Conservation (phyloP, 78 protist genomes). For the Protostelium mycophagum region DNA sequence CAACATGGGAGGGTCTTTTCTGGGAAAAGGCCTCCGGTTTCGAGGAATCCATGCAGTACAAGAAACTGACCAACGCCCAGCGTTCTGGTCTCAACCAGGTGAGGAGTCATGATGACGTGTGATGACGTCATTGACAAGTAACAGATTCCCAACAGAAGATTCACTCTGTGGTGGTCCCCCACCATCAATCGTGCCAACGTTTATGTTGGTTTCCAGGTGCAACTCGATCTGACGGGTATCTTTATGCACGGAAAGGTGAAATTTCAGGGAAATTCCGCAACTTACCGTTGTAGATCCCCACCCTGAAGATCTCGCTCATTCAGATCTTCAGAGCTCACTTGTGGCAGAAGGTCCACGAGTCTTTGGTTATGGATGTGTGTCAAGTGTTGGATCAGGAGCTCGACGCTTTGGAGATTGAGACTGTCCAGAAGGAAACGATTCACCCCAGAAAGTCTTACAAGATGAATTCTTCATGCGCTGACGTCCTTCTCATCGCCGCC, state of each 20-base stretch:
- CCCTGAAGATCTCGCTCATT: conserved; percentile 97
- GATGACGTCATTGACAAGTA: no score
- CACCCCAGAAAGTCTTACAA: conserved; percentile 99
- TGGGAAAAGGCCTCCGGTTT: conserved; percentile 95
- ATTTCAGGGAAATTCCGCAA: no score
- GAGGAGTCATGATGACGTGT: no score
- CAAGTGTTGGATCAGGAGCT: conserved; percentile 97
- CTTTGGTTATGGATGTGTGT: conserved; percentile 92
- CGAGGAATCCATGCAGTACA: conserved; percentile 91
- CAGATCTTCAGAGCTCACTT: conserved; percentile 99
- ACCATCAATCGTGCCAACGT: conserved; percentile 99
- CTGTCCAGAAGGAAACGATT: conserved; percentile 98
- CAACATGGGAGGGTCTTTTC: conserved; percentile 99
- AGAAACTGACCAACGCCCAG: conserved; percentile 99
- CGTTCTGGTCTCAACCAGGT: conserved; percentile 99
- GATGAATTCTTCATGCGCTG: conserved; percentile 99
- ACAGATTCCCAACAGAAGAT: conserved; percentile 99
- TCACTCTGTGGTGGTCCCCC: conserved; percentile 99
- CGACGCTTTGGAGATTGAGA: conserved; percentile 95
- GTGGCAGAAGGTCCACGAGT: conserved; percentile 99
- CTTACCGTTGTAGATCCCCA: no score
- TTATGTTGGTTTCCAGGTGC: conserved; percentile 99
- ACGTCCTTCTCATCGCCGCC: conserved; percentile 94
- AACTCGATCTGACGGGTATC: conserved; percentile 99
- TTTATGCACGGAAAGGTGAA: conserved; percentile 99